These are phyloP conservation scores for Oryza australiensis DNA, from an alignment of 176 grass and related monocot genomes.

Conservation along the genomic window DNA sequence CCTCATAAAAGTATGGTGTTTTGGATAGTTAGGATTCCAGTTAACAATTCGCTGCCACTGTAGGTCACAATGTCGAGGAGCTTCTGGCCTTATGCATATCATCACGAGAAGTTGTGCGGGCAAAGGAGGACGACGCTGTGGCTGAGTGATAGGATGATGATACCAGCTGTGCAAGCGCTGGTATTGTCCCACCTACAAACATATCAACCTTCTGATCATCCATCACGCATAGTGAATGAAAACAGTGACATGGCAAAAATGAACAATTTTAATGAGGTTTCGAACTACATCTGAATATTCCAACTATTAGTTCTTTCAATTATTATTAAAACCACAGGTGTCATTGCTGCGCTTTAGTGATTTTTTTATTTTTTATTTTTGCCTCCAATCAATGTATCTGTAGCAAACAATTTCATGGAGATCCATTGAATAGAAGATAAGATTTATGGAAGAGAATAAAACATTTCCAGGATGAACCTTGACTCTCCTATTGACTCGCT, in stretches of 20 bases:
- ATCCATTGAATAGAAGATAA: neutral
- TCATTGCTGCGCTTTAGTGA: neutral
- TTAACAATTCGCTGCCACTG: neutral
- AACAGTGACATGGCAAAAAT: neutral
- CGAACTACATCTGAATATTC: neutral
- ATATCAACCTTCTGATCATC: neutral
- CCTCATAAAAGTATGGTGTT: neutral
- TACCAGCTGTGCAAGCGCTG: conserved; percentile 73
- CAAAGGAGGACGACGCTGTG: conserved; percentile 36
- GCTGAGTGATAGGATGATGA: conserved; percentile 74
- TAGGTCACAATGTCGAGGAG: conserved; percentile 40
- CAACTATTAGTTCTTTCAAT: neutral
- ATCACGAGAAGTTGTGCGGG: conserved; percentile 32
- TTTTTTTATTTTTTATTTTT: neutral
- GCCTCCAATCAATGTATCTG: neutral
- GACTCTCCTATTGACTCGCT: neutral
- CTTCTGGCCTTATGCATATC: conserved; percentile 45
- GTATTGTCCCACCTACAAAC: conserved; percentile 70
- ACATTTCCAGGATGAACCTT: neutral
- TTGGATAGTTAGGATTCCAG: conserved; percentile 9
- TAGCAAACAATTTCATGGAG: neutral
- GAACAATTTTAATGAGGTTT: neutral
- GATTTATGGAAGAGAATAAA: neutral
- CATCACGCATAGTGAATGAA: neutral
- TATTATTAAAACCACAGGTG: neutral